Base-by-base conservation (phyloP, 768 basidiomycete species). In the Antrodiella citrinella region DNA sequence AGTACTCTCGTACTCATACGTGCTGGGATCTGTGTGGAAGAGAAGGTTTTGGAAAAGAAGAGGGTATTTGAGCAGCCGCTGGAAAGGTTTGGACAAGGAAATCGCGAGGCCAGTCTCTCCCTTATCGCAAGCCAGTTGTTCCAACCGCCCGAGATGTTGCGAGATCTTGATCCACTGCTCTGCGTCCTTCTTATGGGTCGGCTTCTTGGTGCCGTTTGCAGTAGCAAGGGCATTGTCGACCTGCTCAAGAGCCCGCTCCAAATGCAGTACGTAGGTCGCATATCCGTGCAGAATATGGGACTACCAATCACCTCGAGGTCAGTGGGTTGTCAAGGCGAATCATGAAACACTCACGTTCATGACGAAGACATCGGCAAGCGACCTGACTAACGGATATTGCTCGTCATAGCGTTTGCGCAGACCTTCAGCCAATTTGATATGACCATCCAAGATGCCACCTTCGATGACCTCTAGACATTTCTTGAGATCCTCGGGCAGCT, bases 11-110 rank as follows among this genome's bases (percentile, higher is more conserved):
- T 96, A 99, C 69, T 99, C 96, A 60, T 86, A 93, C 3, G 94
- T 92, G 55, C 91, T 93, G 2, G 96, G 93, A 59, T 99, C 96
- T 15, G 95, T 96, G 68, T 93, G 91, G 69, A 87, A 97, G 49
- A 98, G 80, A 13, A 97, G 77, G 65, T 96, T 97, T 69, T 99
- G 96, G 71, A 98, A 97, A 44, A 99, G 79, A 26, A 99, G 77
- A 3, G 96, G 96, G 66, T 98, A 96, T 66, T 98, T 98, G 63
- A 96, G 80, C 26, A 99, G 73, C 39, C 95, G 81, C 63, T 98
- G 95, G 71, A 99, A 96, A 2, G 96, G 95, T 65, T 98, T 98
- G 18, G 91, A 94, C 9, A 98, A 74, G 0, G 91, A 91, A 63
- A 99, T 99, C 26, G 91, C 87, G 49, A 99, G 75, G 2, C 93